Evolutionary conservation across 306 rosid species (phyloP), one percentile per base, ranked within the genome.

Genomic region (Heteromeles arbutifolia): DNA sequence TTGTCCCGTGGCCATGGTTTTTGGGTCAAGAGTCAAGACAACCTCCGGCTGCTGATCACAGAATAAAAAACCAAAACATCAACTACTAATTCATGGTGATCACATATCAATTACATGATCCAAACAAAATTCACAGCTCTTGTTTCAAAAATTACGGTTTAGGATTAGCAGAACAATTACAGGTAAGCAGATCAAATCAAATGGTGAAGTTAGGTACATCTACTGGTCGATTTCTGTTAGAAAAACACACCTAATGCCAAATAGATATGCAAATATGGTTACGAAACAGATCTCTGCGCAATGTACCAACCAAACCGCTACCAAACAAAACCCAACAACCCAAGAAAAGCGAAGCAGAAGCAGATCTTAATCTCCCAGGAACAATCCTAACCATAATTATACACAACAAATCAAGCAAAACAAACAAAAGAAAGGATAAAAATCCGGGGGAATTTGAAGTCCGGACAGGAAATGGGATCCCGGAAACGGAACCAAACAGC

Each of bases 1-100:
- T 86, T 96, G 99, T 73, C 98, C 98, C 11, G 99, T 92, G 14
- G 97, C 92, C 99, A 96, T 96, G 80, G 65, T 19, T 81, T 15
- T 64, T 45, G 32, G 74, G n/a, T n/a, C n/a, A n/a, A n/a, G n/a
- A n/a, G 84, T 77, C 78, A 74, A 81, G 71, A 37, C 63, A 75
- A 87, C 85, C 98, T 62, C 61, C 77, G 77, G 48, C 13, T 18
- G 62, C 77, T 89, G 86, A 29, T 74, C 28, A 50, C 17, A 67
- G 75, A 83, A 72, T 22, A 39, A 75, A 65, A 29, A 69, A 3
- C 58, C 18, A 53, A 54, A 48, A 6, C 1, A 48, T 24, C 21
- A 43, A 59, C 54, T 17, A 62, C 31, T 41, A n/a, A 58, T n/a
- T 53, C 67, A 56, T 29, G 24, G 11, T 3, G 25, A 26, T 26